Conservation (phyloP, 495 filamentous ascomycete species). For the Friedmanniomyces simplex region DNA sequence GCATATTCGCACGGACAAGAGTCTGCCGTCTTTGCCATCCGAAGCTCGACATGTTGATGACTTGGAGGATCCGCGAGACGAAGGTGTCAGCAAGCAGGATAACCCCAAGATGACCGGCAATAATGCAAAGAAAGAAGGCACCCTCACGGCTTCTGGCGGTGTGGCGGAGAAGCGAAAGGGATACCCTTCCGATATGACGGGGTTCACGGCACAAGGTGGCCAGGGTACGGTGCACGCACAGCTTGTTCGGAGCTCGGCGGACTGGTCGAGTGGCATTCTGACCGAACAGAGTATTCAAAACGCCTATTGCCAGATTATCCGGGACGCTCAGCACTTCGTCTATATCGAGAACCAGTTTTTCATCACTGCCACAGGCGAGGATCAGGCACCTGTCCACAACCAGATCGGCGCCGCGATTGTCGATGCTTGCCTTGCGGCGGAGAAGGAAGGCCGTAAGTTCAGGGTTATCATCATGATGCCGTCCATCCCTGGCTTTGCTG, state of each 20-base stretch:
- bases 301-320: constrained; percentile 77
- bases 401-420: constrained; percentile 79
- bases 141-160: constrained; percentile 15
- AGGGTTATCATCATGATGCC: constrained; percentile 82
- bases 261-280: constrained; percentile 93
- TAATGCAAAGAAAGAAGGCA: constrained; percentile 15
- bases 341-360: constrained; percentile 99
- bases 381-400: constrained; percentile 79
- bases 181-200: constrained; percentile 9
- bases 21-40: constrained; percentile 1
- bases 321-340: constrained; percentile 76
- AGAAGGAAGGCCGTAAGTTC: constrained; percentile 80
- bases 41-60: not conserved
- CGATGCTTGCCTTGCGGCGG: constrained; percentile 72
- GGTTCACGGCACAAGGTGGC: constrained; percentile 14
- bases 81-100: constrained; percentile 7
- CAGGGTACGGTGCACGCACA: constrained; percentile 73
- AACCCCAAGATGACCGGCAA: constrained; percentile 18
- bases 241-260: constrained; percentile 72
- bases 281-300: constrained; percentile 87
- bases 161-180: constrained; percentile 12
- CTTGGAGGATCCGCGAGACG: not conserved
- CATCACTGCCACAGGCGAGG: constrained; percentile 83
- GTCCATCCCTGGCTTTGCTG: constrained; percentile 85
- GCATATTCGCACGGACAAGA: constrained; percentile 4